Evolutionary conservation across 2,329 filamentous ascomycete species (phyloP).

Genomic region (Apiospora saccharicola): DNA sequence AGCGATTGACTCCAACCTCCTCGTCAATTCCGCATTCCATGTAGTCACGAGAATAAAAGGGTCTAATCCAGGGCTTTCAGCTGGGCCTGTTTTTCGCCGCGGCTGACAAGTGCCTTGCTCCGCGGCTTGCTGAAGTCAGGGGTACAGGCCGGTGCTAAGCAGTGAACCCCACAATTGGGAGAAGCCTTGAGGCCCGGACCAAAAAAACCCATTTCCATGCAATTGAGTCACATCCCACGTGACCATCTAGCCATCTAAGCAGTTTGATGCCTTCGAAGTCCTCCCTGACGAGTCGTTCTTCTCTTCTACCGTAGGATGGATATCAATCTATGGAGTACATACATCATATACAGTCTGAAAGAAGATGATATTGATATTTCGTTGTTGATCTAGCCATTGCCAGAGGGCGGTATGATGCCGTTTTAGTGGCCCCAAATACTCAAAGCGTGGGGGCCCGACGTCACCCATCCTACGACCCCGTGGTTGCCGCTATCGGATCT

Average conservation of each 20-base stretch:
- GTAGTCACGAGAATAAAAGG: background rate
- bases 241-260: background rate
- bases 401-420: too few relatives aligned
- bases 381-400: too few relatives aligned
- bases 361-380: background rate
- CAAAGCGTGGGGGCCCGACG: background rate
- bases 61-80: background rate
- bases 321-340: background rate
- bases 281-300: background rate
- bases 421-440: background rate
- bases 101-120: constrained; percentile 3
- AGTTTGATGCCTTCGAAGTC: background rate
- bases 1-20: background rate
- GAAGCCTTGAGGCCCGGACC: background rate
- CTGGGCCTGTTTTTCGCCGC: background rate
- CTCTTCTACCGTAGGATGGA: background rate
- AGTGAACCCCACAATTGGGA: background rate
- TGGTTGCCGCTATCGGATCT: constrained; percentile 38
- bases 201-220: background rate
- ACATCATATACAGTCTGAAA: background rate
- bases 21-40: background rate
- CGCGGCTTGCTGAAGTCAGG: background rate
- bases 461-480: background rate
- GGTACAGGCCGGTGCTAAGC: background rate
- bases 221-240: background rate